Conservation (phyloP, 805 yeast species). For the Blastobotrys americana region DNA sequence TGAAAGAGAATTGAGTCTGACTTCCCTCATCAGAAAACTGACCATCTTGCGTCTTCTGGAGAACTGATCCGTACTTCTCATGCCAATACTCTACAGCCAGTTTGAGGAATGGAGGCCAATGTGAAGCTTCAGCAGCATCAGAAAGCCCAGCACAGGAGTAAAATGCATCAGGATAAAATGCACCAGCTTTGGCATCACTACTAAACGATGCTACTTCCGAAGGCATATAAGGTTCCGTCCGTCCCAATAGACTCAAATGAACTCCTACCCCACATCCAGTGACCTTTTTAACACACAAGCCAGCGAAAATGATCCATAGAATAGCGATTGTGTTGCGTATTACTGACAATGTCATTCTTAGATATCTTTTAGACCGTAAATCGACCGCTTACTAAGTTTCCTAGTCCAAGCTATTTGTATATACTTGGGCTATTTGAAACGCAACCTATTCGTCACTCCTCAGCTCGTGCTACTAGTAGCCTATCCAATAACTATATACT, state of each 20-base stretch:
- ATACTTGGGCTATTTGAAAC: too few species aligned
- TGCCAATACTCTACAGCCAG: constrained; percentile 41
- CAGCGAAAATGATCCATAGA: too few species aligned
- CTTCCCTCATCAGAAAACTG: neutral
- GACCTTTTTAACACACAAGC: too few species aligned
- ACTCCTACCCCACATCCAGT: constrained; percentile 2
- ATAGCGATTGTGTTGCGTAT: too few species aligned
- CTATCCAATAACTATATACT: too few species aligned
- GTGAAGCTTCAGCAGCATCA: constrained; percentile 53
- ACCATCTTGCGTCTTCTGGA: neutral
- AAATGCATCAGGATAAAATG: constrained; percentile 64
- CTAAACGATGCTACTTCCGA: neutral
- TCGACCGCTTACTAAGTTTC: too few species aligned
- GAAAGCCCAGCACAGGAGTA: constrained; percentile 50
- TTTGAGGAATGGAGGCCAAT: constrained; percentile 62
- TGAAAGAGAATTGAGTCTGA: too few species aligned
- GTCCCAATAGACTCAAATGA: neutral
- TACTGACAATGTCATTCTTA: too few species aligned
- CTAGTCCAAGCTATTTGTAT: too few species aligned
- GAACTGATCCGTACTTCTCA: constrained; percentile 24
- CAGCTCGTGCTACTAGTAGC: too few species aligned
- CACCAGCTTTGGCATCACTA: constrained; percentile 41
- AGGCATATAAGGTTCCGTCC: constrained; percentile 1
- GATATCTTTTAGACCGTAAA: too few species aligned
- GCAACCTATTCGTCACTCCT: too few species aligned